phyloP scores from a whole-genome alignment of 2,329 filamentous ascomycete genomes.

The Didymosphaeria variabile region DNA sequence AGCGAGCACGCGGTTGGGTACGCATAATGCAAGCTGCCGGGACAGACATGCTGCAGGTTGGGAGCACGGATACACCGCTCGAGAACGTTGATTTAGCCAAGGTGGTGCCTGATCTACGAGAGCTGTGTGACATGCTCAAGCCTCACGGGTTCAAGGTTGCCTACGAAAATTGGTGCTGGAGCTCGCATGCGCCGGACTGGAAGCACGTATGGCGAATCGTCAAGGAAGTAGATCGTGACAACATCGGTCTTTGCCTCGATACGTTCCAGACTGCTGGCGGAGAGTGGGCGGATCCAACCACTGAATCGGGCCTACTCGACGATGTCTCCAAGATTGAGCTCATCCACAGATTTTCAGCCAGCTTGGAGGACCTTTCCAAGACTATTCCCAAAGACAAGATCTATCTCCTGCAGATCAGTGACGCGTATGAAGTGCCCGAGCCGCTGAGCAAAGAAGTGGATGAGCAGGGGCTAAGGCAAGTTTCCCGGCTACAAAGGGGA shows the following conservation, averaged over 20 bases:
- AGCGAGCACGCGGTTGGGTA: slow-evolving; percentile 72
- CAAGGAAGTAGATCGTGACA: slow-evolving; percentile 66
- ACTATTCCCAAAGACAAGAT: slow-evolving; percentile 75
- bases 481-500: too few relatives aligned
- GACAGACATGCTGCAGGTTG: slow-evolving; percentile 73
- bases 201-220: slow-evolving; percentile 75
- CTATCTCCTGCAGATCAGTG: slow-evolving; percentile 76
- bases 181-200: slow-evolving; percentile 74
- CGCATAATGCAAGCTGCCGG: slow-evolving; percentile 74
- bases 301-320: slow-evolving; percentile 66
- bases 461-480: slow-evolving; percentile 59
- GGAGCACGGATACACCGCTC: slow-evolving; percentile 69
- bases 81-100: slow-evolving; percentile 62
- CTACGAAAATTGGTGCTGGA: slow-evolving; percentile 88
- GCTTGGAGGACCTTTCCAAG: slow-evolving; percentile 63
- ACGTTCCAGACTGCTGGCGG: slow-evolving; percentile 79
- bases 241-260: slow-evolving; percentile 78
- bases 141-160: slow-evolving; percentile 68
- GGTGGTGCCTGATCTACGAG: slow-evolving; percentile 68
- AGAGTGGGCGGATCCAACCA: slow-evolving; percentile 78
- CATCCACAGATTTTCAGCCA: slow-evolving; percentile 60
- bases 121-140: slow-evolving; percentile 64
- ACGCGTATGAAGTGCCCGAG: slow-evolving; percentile 71
- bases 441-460: slow-evolving; percentile 63
- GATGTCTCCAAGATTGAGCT: slow-evolving; percentile 57